A percentile compares a stretch with the other conserved stretches of the same genome.
Evolutionary conservation across 2,329 filamentous ascomycete genomes (phyloP).

Genomic region (Fusarium dlaminii): DNA sequence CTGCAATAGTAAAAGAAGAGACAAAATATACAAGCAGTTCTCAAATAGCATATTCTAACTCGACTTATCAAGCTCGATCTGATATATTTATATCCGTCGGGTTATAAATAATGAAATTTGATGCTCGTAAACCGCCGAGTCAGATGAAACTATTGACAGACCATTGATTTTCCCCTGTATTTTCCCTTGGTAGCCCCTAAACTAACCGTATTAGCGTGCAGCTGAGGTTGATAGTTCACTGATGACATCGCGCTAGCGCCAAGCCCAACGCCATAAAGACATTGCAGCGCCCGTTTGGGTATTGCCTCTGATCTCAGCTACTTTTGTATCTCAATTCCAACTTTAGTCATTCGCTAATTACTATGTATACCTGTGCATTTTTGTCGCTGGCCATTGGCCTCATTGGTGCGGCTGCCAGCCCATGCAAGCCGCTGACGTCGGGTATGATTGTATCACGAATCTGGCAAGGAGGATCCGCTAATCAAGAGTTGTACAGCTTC

Average conservation of each 20-base stretch:
- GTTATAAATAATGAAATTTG: not conserved
- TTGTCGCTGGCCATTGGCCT: not conserved
- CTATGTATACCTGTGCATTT: not conserved
- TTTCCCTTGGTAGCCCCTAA: accelerated
- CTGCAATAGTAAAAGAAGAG: too few relatives aligned
- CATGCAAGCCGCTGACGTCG: not conserved
- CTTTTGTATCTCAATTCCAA: not conserved
- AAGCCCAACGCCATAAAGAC: not conserved
- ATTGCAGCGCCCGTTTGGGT: not conserved
- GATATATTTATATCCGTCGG: not conserved
- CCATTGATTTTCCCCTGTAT: not conserved
- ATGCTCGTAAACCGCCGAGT: not conserved
- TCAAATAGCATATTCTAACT: not conserved
- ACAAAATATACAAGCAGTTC: not conserved
- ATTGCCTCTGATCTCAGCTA: not conserved
- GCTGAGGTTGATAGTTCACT: not conserved
- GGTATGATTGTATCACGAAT: not conserved
- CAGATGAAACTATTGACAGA: not conserved
- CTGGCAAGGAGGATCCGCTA: not conserved
- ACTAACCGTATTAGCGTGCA: not conserved
- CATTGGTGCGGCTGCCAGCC: not conserved
- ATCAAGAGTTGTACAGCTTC: not conserved
- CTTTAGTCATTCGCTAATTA: not conserved
- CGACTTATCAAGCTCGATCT: not conserved
- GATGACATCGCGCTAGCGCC: not conserved